These are phyloP conservation scores for Aspergillus avenaceus DNA, from an alignment of 495 filamentous ascomycete genomes.

Conservation along the genomic window DNA sequence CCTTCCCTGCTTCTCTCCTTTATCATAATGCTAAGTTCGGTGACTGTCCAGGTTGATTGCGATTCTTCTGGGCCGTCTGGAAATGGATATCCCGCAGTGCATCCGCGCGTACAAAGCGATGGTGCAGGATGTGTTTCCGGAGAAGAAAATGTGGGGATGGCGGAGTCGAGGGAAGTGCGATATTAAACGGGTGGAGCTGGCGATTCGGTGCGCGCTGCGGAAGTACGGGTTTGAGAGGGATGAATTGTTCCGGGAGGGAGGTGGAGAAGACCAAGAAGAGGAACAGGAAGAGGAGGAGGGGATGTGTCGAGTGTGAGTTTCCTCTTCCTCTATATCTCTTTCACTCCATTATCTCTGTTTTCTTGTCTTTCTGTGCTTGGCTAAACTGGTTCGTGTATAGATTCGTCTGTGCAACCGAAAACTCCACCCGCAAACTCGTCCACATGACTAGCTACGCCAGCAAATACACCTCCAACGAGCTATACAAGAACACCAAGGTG, in stretches of 20 bases:
- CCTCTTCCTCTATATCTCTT: not conserved
- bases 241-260: slow-evolving; percentile 36
- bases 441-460: slow-evolving; percentile 41
- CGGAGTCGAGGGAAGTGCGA: slow-evolving; percentile 36
- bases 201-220: slow-evolving; percentile 36
- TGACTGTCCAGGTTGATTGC: slow-evolving; percentile 35
- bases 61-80: slow-evolving; percentile 37
- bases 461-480: slow-evolving; percentile 30
- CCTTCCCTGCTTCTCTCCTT: not conserved
- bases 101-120: slow-evolving; percentile 41
- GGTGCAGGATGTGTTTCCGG: slow-evolving; percentile 30
- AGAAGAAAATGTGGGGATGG: slow-evolving; percentile 24
- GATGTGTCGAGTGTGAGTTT: slow-evolving; percentile 33
- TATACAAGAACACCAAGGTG: slow-evolving; percentile 35
- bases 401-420: slow-evolving; percentile 47
- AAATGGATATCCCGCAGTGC: slow-evolving; percentile 46
- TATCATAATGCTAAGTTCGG: not conserved
- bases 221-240: slow-evolving; percentile 31
- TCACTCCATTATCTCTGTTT: not conserved
- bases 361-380: not conserved
- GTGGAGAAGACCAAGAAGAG: too few species aligned
- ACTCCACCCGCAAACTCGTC: slow-evolving; percentile 33
- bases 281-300: too few species aligned
- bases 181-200: slow-evolving; percentile 31
- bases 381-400: slow-evolving; percentile 20